A percentile compares a stretch with the other conserved stretches of the same genome.
These are phyloP conservation scores for Corchorus olitorius DNA, from an alignment of 345 rosid species.

Conservation along the genomic window DNA sequence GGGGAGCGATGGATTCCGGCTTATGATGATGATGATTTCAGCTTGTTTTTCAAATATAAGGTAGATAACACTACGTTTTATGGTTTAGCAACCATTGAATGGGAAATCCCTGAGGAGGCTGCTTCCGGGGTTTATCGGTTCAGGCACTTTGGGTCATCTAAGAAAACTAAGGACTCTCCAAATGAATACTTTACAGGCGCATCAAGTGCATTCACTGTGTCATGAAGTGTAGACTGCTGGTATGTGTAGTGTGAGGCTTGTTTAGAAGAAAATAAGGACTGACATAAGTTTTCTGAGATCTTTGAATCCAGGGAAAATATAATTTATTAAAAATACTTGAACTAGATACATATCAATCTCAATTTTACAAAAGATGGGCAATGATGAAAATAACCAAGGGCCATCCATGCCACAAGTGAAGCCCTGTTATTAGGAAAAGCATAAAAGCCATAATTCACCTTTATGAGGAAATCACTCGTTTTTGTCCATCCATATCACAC, in stretches of 20 bases:
- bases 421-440: neutral
- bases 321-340: neutral
- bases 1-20: slow-evolving; percentile 44
- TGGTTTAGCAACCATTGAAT: slow-evolving; percentile 48
- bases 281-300: neutral
- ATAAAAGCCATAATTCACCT: neutral
- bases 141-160: slow-evolving; percentile 56
- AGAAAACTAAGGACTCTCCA: slow-evolving; percentile 34
- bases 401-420: neutral
- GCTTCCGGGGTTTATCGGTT: slow-evolving; percentile 44
- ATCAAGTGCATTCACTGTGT: slow-evolving; percentile 47
- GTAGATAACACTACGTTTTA: slow-evolving; percentile 29
- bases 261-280: slow-evolving; percentile 15
- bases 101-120: slow-evolving; percentile 47
- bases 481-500: slow-evolving; percentile 77
- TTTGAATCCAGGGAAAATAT: neutral
- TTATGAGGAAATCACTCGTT: slow-evolving; percentile 24
- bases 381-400: neutral
- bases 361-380: neutral
- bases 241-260: neutral
- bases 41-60: slow-evolving; percentile 51
- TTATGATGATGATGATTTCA: slow-evolving; percentile 60
- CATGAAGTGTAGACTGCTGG: slow-evolving; percentile 15
- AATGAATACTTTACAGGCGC: slow-evolving; percentile 50
- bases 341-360: neutral